These are phyloP conservation scores for Colletotrichum shisoi DNA, from an alignment of 2,329 filamentous ascomycete species.

Conservation along the genomic window DNA sequence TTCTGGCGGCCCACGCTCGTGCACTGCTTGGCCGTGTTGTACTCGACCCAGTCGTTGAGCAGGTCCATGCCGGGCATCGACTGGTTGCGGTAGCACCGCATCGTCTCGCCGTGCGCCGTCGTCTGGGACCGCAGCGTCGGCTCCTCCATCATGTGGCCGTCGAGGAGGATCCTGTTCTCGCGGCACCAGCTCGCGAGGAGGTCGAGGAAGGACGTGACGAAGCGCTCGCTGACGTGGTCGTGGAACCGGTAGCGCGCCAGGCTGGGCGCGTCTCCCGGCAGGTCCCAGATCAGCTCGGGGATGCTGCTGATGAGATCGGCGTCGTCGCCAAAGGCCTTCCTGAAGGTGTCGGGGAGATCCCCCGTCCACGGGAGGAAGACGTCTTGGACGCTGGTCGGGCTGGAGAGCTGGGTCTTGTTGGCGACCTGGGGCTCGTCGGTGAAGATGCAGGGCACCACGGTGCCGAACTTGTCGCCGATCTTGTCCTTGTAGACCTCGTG, in stretches of 20 bases:
- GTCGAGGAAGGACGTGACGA: conserved; percentile 47
- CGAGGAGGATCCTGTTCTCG: conserved; percentile 43
- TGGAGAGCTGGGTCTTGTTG: conserved; percentile 44
- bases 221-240: conserved; percentile 47
- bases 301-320: conserved; percentile 42
- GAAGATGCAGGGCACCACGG: conserved; percentile 46
- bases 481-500: conserved; percentile 46
- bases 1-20: conserved; percentile 46
- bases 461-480: conserved; percentile 45
- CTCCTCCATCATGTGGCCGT: conserved; percentile 49
- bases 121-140: conserved; percentile 46
- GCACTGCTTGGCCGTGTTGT: conserved; percentile 47
- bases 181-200: conserved; percentile 44
- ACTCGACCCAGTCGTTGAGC: conserved; percentile 46
- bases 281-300: conserved; percentile 47
- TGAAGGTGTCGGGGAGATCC: conserved; percentile 44
- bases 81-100: conserved; percentile 47
- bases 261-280: conserved; percentile 43
- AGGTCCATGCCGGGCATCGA: conserved; percentile 47
- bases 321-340: conserved; percentile 39
- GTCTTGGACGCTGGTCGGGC: conserved; percentile 42
- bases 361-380: conserved; percentile 47
- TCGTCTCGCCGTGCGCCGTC: conserved; percentile 46
- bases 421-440: conserved; percentile 48
- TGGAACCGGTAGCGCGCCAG: conserved; percentile 45